A percentile compares a stretch with the other conserved stretches of the same genome.
phyloP scores from a whole-genome alignment of 1,284 basidiomycete species.

The Amylostereum areolatum region DNA sequence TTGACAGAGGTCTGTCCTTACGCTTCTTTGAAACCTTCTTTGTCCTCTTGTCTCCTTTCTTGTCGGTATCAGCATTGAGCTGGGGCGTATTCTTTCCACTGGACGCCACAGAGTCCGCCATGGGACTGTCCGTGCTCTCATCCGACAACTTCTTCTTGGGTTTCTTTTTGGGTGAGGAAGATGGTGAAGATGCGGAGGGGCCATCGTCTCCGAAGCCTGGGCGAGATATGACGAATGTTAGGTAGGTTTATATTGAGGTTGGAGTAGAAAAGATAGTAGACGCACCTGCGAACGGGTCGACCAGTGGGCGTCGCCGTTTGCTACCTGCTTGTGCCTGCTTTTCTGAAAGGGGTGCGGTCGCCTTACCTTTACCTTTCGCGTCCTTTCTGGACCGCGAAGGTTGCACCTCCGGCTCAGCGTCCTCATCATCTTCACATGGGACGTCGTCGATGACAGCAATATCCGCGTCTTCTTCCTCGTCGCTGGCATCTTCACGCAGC shows the following conservation, averaged over 20 bases:
- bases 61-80: too few relatives aligned
- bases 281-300: conserved; percentile 64
- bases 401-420: conserved; percentile 17
- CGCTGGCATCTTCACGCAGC: conserved; percentile 38
- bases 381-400: neutral
- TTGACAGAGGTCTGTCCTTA: neutral
- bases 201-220: conserved; percentile 18
- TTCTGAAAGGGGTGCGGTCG: conserved; percentile 14
- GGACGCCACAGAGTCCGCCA: neutral
- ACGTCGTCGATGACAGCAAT: conserved; percentile 38
- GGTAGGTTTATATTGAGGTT: neutral
- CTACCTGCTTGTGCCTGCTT: conserved; percentile 13
- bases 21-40: conserved; percentile 19
- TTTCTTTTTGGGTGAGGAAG: neutral
- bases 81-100: too few relatives aligned
- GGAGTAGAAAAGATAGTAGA: neutral
- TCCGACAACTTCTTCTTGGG: conserved; percentile 11
- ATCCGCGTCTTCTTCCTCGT: conserved; percentile 37
- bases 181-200: too few relatives aligned
- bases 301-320: conserved; percentile 44
- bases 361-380: conserved; percentile 38
- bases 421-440: conserved; percentile 35
- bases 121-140: neutral
- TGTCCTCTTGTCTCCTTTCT: conserved; percentile 13
- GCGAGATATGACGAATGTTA: too few relatives aligned